Conservation (phyloP, 768 basidiomycete genomes). For the Lanmaoa rubissima region DNA sequence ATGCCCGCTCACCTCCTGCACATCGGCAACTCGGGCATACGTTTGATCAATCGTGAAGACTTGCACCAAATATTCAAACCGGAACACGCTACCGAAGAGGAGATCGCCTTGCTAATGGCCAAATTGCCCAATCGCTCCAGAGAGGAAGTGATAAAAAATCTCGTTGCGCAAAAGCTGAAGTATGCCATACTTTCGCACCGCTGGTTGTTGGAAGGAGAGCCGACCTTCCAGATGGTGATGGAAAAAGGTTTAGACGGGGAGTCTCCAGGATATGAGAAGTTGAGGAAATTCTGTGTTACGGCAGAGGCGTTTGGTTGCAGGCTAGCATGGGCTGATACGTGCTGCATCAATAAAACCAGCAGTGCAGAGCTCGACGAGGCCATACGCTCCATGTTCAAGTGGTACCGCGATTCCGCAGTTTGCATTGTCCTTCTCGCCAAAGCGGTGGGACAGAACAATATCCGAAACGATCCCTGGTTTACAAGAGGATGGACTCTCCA, state of each 20-base stretch:
- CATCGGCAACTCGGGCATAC: too few species aligned
- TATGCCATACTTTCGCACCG: constrained; percentile 19
- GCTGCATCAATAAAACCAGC: constrained; percentile 28
- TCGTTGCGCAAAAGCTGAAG: constrained; percentile 10
- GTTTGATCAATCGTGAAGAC: constrained; percentile 10
- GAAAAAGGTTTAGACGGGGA: constrained; percentile 1
- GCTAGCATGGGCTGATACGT: constrained; percentile 27
- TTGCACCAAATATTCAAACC: constrained; percentile 12
- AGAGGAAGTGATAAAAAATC: not conserved
- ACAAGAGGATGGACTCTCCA: constrained; percentile 20
- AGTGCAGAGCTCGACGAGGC: constrained; percentile 32
- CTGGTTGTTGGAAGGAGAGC: constrained; percentile 12
- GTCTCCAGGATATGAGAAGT: constrained; percentile 10
- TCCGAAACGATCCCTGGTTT: constrained; percentile 26
- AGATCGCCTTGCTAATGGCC: not conserved
- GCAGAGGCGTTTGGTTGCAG: constrained; percentile 15
- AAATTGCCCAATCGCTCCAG: constrained; percentile 3
- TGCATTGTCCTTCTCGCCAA: constrained; percentile 21
- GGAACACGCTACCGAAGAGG: constrained; percentile 6
- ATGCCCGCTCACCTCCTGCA: too few species aligned
- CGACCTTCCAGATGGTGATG: constrained; percentile 10
- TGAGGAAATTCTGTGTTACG: constrained; percentile 13
- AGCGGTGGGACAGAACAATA: not conserved
- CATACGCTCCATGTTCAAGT: constrained; percentile 28
- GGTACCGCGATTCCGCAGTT: constrained; percentile 23